phyloP scores from a whole-genome alignment of 345 rosid species.

The Garcia nutans region DNA sequence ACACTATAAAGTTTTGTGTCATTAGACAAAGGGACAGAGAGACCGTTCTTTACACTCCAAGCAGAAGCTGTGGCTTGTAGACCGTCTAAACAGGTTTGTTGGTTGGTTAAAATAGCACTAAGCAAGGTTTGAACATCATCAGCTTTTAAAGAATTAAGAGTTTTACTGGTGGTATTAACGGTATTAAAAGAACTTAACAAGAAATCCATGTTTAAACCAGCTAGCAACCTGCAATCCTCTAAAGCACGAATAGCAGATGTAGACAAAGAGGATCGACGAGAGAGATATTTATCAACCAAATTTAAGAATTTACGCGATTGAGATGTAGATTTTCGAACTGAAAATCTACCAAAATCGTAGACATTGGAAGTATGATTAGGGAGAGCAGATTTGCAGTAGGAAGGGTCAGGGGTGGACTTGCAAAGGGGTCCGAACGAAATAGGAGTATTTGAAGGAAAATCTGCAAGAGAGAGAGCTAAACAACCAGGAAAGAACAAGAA shows the following conservation, averaged over 20 bases:
- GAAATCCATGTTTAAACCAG: conserved; percentile 54
- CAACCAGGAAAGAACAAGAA: conserved; percentile 27
- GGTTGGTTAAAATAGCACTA: conserved; percentile 76
- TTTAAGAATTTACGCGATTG: conserved; percentile 56
- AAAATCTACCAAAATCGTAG: conserved; percentile 52
- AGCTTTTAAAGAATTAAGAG: conserved; percentile 41
- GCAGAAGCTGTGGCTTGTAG: conserved; percentile 46
- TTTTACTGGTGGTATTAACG: conserved; percentile 37
- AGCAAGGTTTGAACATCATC: conserved; percentile 72
- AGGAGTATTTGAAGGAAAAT: conserved; percentile 21
- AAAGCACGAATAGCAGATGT: conserved; percentile 55
- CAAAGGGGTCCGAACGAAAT: conserved; percentile 43
- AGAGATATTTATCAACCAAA: conserved; percentile 51
- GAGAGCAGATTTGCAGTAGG: conserved; percentile 60
- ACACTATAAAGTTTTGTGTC: conserved; percentile 78
- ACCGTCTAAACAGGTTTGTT: conserved; percentile 74
- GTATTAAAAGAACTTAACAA: conserved; percentile 45
- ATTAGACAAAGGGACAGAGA: conserved; percentile 49
- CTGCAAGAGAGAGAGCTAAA: conserved; percentile 27
- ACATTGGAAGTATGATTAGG: conserved; percentile 46
- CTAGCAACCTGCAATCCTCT: conserved; percentile 65
- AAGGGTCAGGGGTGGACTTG: conserved; percentile 60
- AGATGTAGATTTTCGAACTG: conserved; percentile 57
- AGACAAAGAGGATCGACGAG: conserved; percentile 40
- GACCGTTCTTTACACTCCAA: conserved; percentile 51